These are phyloP conservation scores for Fraxinus dipetala DNA, from an alignment of 305 asterid species.

Conservation along the genomic window DNA sequence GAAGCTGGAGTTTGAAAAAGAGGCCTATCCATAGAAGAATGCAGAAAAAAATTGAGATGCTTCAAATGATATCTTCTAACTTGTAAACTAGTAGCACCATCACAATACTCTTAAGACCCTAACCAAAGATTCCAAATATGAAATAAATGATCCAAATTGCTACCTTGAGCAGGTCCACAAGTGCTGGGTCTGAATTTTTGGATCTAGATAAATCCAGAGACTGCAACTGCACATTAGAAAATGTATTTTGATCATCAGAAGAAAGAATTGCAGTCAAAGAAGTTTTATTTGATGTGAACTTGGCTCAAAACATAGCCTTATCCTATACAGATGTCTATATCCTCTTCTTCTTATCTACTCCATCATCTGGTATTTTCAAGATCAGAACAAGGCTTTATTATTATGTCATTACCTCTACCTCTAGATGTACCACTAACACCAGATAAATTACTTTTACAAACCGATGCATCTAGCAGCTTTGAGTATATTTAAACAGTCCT, in stretches of 20 bases:
- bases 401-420: background rate
- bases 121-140: constrained; percentile 2
- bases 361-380: background rate
- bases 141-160: constrained; percentile 12
- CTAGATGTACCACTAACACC: background rate
- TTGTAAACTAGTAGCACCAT: background rate
- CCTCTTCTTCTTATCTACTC: background rate
- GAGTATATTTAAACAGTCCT: background rate
- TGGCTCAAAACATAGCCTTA: background rate
- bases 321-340: background rate
- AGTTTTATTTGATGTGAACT: background rate
- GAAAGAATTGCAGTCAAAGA: background rate
- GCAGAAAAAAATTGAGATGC: constrained; percentile 17
- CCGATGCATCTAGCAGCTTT: background rate
- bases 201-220: constrained; percentile 61
- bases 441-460: background rate
- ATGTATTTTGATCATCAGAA: constrained; percentile 20
- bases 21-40: constrained; percentile 48
- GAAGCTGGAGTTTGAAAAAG: constrained; percentile 64
- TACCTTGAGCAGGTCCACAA: constrained; percentile 81
- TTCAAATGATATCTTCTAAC: background rate
- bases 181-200: constrained; percentile 53
- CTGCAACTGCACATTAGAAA: constrained; percentile 51
- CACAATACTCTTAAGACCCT: constrained; percentile 21
- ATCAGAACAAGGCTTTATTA: background rate